Evolutionary conservation across 129 eudicot species (phyloP).

Genomic region (Mikania micrantha): DNA sequence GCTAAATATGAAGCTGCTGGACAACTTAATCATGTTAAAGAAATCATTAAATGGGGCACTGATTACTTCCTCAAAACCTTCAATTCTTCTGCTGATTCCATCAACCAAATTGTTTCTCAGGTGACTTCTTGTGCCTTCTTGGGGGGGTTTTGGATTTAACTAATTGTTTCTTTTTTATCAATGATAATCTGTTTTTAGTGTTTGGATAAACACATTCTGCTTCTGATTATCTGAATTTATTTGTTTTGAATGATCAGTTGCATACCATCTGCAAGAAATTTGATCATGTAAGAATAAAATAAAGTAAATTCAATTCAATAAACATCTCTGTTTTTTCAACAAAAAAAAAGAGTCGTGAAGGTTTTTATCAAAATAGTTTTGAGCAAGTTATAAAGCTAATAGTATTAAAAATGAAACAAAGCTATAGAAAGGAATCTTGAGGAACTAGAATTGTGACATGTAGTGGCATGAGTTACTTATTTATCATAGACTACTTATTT

Average conservation of each 20-base stretch:
- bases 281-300: not conserved
- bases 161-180: not conserved
- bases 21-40: slow-evolving; percentile 80
- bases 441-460: no score
- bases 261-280: not conserved
- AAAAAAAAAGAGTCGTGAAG: no score
- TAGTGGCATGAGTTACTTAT: no score
- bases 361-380: no score
- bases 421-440: no score
- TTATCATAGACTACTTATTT: no score
- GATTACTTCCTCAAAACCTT: slow-evolving; percentile 92
- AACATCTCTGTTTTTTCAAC: no score
- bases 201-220: not conserved
- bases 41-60: slow-evolving; percentile 85
- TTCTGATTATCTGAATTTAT: not conserved
- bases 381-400: no score
- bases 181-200: not conserved
- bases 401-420: no score
- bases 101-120: slow-evolving; percentile 67
- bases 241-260: no score
- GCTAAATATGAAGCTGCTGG: slow-evolving; percentile 95
- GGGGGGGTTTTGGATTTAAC: not conserved
- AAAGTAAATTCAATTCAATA: no score
- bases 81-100: slow-evolving; percentile 69
- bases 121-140: slow-evolving; percentile 28